Evolutionary conservation across 2,329 filamentous ascomycete species (phyloP).

Genomic region (Trichoderma koningiopsis): DNA sequence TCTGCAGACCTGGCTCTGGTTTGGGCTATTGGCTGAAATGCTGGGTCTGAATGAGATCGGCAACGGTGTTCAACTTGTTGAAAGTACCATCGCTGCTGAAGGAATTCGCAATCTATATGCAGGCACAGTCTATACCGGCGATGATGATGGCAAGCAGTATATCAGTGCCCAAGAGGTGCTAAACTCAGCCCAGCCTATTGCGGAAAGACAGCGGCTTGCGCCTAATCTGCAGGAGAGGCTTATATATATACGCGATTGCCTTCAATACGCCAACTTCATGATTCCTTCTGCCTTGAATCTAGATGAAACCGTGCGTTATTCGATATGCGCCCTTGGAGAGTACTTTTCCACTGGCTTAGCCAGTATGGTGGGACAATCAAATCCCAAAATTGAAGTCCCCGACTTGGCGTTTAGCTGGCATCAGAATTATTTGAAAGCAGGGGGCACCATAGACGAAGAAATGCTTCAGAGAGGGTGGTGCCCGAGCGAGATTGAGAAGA

Average conservation of each 20-base stretch:
- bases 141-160: conserved; percentile 14
- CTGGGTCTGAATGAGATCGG: conserved; percentile 33
- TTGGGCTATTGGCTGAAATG: conserved; percentile 38
- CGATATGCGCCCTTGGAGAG: conserved; percentile 36
- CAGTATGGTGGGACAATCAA: neutral
- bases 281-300: conserved; percentile 30
- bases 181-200: conserved; percentile 6
- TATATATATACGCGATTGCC: conserved; percentile 29
- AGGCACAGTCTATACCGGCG: conserved; percentile 11
- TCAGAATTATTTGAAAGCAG: conserved; percentile 27
- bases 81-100: conserved; percentile 13
- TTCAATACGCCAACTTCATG: conserved; percentile 26
- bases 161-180: conserved; percentile 24
- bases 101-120: conserved; percentile 29
- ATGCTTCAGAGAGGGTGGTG: conserved; percentile 40
- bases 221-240: conserved; percentile 26
- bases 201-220: conserved; percentile 24
- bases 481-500: conserved; percentile 37
- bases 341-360: conserved; percentile 29
- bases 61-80: conserved; percentile 26
- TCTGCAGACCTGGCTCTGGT: conserved; percentile 40
- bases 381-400: conserved; percentile 26
- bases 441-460: conserved; percentile 29
- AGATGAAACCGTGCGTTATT: conserved; percentile 32
- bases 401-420: conserved; percentile 29